These are phyloP conservation scores for Nemania bipapillata DNA, from an alignment of 2,329 filamentous ascomycete species.

Conservation along the genomic window DNA sequence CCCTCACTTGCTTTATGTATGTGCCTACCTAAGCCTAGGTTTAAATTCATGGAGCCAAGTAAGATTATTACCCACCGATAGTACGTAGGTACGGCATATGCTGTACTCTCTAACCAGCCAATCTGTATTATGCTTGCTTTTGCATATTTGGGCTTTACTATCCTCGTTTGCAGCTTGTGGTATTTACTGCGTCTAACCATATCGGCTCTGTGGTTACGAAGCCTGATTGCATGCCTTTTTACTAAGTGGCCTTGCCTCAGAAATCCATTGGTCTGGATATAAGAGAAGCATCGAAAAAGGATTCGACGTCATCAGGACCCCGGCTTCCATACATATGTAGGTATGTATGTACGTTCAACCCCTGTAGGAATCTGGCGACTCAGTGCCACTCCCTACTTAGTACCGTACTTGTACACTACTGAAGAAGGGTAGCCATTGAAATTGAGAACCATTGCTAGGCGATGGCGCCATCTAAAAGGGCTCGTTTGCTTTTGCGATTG, in stretches of 20 bases:
- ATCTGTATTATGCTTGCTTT: too few relatives aligned
- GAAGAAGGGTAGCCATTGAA: background rate
- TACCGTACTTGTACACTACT: background rate
- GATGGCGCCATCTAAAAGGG: background rate
- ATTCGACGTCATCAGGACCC: slow-evolving; percentile 20
- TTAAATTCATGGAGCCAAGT: background rate
- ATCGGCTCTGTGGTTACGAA: background rate
- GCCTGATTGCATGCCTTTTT: slow-evolving; percentile 15
- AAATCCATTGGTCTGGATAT: slow-evolving; percentile 3
- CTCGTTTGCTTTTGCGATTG: too few relatives aligned
- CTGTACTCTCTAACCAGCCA: too few relatives aligned
- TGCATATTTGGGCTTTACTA: background rate
- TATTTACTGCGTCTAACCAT: background rate
- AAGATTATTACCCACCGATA: slow-evolving; percentile 8
- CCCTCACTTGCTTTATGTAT: background rate
- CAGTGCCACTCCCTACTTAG: background rate
- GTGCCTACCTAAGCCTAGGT: background rate
- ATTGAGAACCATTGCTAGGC: background rate
- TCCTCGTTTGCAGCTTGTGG: background rate
- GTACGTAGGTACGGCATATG: background rate
- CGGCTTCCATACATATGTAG: background rate
- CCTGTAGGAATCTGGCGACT: slow-evolving; percentile 3
- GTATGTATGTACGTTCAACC: slow-evolving; percentile 4
- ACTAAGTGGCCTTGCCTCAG: background rate
- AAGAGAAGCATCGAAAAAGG: slow-evolving; percentile 3